These are phyloP conservation scores for Lepraria neglecta DNA, from an alignment of 495 filamentous ascomycete genomes.

Conservation along the genomic window DNA sequence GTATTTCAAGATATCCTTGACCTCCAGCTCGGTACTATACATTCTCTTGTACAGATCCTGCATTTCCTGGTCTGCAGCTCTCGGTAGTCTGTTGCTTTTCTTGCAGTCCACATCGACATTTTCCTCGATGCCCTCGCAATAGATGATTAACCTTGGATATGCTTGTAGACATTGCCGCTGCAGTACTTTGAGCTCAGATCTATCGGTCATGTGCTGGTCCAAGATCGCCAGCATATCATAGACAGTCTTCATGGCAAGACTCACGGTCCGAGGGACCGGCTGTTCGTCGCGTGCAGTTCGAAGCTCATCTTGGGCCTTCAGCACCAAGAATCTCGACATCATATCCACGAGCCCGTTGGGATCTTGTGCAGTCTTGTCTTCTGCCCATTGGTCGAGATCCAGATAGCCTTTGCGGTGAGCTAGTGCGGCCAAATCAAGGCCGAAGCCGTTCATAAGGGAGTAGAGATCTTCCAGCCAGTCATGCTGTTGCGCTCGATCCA, in stretches of 20 bases:
- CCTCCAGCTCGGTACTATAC: conserved; percentile 81
- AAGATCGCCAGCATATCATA: conserved; percentile 71
- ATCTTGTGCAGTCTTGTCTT: conserved; percentile 53
- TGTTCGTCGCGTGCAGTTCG: conserved; percentile 59
- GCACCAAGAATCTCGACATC: conserved; percentile 66
- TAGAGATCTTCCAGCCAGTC: conserved; percentile 78
- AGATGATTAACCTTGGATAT: conserved; percentile 94
- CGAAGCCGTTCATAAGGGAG: conserved; percentile 67
- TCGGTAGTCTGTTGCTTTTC: conserved; percentile 68
- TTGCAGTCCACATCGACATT: conserved; percentile 80
- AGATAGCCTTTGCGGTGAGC: conserved; percentile 78
- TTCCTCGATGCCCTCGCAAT: conserved; percentile 84
- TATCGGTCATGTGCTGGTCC: conserved; percentile 55
- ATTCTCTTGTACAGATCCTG: conserved; percentile 94
- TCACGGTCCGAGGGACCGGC: conserved; percentile 55
- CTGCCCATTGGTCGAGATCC: conserved; percentile 76
- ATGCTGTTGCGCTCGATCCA: conserved; percentile 71
- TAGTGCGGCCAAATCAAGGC: conserved; percentile 79
- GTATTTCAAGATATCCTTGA: conserved; percentile 71
- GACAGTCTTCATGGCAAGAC: conserved; percentile 77
- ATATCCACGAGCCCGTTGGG: conserved; percentile 54
- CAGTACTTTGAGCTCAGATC: conserved; percentile 50
- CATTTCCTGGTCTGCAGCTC: conserved; percentile 81
- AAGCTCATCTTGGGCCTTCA: conserved; percentile 79
- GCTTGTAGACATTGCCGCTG: conserved; percentile 84